Evolutionary conservation across 1,284 basidiomycete species (phyloP), one percentile per base, ranked within the genome.

Genomic region (Hypsizygus ulmarius): DNA sequence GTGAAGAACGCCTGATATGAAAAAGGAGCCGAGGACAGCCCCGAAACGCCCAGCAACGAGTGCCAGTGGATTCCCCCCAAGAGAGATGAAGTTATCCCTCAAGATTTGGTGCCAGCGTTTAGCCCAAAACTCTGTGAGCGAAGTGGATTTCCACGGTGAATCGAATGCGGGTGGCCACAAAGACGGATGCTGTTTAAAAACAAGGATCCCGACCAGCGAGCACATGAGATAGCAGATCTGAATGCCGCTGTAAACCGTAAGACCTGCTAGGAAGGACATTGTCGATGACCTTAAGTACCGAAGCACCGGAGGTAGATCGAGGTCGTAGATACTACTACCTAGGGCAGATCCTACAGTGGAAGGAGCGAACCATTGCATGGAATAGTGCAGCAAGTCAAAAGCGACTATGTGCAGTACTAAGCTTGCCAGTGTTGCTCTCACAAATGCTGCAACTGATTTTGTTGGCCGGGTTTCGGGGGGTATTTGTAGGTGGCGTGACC

Each of bases 1-100:
- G 50, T 87, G 84, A 12, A 87, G 54, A 2, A 77, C 33, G 2
- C 75, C 81, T 0, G 83, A 86, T 11, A 76, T 53, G 2, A 75
- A 41, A 57, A 87, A 87, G 1, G 73, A 75, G 8, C 81, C 82
- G 10, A 85, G 42, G 5, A 82, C 66, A 2, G 61, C 64, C 4
- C 77, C 80, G 3, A 59, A 49, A 12, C 71, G 69, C 11, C 81
- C 82, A 25, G 76, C 57, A 6, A 77, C 46, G 28, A 54, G 55
- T 28, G 56, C 61, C 64, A 83, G 35, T 46, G 71, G 65, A 53
- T 64, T 52, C 50, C 69, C 77, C n/a, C 73, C 74, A 19, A 71
- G 51, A 5, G 54, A 59, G 30, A 74, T 60, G 52, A 80, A 79
- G 19, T 65, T 57, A 47, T 75, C 69, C 12, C 76, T 66, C 56